phyloP scores from a whole-genome alignment of 2,329 filamentous ascomycete species.

The Myriosclerotinia curreyana region DNA sequence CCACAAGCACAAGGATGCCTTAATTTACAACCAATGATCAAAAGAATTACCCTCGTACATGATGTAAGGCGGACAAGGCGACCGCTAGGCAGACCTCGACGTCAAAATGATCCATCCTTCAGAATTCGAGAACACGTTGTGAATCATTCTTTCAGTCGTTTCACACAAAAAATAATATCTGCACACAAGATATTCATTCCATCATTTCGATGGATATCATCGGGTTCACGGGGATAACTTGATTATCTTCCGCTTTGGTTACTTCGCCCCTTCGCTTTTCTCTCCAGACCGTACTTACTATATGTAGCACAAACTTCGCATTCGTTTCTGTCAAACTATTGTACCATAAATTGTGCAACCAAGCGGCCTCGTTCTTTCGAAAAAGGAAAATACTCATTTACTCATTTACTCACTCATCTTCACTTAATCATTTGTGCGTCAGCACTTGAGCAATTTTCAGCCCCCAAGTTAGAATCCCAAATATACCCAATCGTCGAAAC shows the following conservation, averaged over 20 bases:
- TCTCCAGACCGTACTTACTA: not conserved
- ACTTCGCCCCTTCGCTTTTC: not conserved
- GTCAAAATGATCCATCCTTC: not conserved
- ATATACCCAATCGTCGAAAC: too few relatives aligned
- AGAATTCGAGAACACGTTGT: not conserved
- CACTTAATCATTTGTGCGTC: not conserved
- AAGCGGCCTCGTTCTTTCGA: too few relatives aligned
- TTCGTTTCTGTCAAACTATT: slow-evolving; percentile 1
- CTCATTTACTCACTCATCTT: not conserved
- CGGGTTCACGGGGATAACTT: not conserved
- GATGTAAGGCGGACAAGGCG: slow-evolving; percentile 29
- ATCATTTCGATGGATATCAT: slow-evolving; percentile 2
- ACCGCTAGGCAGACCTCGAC: slow-evolving; percentile 26
- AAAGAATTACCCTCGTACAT: not conserved
- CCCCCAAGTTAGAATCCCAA: not conserved
- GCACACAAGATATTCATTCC: not conserved
- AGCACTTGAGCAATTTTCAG: not conserved
- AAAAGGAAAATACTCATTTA: too few relatives aligned
- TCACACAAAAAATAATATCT: too few relatives aligned
- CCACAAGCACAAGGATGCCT: not conserved
- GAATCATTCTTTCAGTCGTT: not conserved
- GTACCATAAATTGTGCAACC: too few relatives aligned
- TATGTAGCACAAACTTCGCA: not conserved
- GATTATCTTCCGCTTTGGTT: not conserved
- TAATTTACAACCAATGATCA: not conserved